These are phyloP conservation scores for Lactarius deliciosus DNA, from an alignment of 768 basidiomycete genomes.

Conservation along the genomic window DNA sequence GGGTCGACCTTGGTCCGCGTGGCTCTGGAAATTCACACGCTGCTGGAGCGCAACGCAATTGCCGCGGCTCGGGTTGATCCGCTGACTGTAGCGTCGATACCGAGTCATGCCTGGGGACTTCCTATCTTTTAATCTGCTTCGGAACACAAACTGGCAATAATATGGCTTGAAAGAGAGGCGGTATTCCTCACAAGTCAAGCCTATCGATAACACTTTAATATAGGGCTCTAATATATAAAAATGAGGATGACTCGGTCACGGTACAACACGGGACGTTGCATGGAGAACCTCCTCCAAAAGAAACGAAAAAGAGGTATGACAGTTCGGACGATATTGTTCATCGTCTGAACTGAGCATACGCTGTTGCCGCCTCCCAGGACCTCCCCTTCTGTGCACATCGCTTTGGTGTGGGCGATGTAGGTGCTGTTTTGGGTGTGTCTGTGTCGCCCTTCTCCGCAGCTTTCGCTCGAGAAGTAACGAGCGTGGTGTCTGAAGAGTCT, in stretches of 20 bases:
- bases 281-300: background rate
- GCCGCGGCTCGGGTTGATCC: background rate
- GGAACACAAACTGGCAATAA: background rate
- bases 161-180: background rate
- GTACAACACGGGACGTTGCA: background rate
- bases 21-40: constrained; percentile 4
- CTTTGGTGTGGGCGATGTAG: background rate
- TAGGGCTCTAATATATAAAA: background rate
- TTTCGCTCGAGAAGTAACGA: background rate
- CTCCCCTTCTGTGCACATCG: background rate
- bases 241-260: background rate
- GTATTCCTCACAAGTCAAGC: background rate
- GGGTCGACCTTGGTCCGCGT: background rate
- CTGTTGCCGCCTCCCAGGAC: background rate
- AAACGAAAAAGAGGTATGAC: background rate
- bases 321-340: background rate
- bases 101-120: background rate
- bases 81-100: too few relatives aligned
- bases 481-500: background rate
- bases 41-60: background rate
- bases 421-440: background rate
- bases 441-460: background rate
- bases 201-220: background rate
- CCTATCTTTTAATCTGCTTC: background rate
- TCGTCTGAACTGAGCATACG: background rate